Conservation (phyloP, 163 green algal genomes). For the Coccomyxa subellipsoidea region DNA sequence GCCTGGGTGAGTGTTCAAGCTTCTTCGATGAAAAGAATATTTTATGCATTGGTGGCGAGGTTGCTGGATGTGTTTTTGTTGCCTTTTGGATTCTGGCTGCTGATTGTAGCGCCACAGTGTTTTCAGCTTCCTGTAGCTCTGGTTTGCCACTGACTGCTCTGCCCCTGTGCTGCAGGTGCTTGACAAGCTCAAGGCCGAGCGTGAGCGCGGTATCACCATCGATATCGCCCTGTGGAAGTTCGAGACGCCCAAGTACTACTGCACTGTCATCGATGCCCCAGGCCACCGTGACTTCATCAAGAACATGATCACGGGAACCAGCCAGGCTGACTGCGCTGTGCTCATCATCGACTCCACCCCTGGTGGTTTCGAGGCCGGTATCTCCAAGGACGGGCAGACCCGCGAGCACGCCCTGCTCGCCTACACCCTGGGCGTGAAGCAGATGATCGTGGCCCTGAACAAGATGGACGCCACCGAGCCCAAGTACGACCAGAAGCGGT, state of each 20-base stretch:
- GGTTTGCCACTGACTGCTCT: neutral
- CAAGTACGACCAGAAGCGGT: slow-evolving; percentile 78
- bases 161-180: slow-evolving; percentile 47
- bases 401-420: slow-evolving; percentile 97
- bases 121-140: neutral
- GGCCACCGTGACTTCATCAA: slow-evolving; percentile 99
- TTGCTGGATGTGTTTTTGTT: neutral
- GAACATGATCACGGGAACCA: slow-evolving; percentile 99
- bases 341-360: slow-evolving; percentile 79
- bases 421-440: slow-evolving; percentile 98
- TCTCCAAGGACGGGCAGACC: slow-evolving; percentile 97
- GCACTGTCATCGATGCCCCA: slow-evolving; percentile 99
- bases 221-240: slow-evolving; percentile 75
- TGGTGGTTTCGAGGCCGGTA: slow-evolving; percentile 80
- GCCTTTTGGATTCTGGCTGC: neutral
- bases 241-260: slow-evolving; percentile 92
- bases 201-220: slow-evolving; percentile 99
- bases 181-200: slow-evolving; percentile 99
- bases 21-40: neutral
- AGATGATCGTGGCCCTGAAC: slow-evolving; percentile 97
- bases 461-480: slow-evolving; percentile 94
- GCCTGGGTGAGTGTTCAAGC: slow-evolving; percentile 38
- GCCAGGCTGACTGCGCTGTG: slow-evolving; percentile 93
- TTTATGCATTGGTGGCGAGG: too few species aligned
- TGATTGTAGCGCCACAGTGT: neutral